Conservation (phyloP, 2,329 filamentous ascomycete genomes). For the Lecanicillium sp. region DNA sequence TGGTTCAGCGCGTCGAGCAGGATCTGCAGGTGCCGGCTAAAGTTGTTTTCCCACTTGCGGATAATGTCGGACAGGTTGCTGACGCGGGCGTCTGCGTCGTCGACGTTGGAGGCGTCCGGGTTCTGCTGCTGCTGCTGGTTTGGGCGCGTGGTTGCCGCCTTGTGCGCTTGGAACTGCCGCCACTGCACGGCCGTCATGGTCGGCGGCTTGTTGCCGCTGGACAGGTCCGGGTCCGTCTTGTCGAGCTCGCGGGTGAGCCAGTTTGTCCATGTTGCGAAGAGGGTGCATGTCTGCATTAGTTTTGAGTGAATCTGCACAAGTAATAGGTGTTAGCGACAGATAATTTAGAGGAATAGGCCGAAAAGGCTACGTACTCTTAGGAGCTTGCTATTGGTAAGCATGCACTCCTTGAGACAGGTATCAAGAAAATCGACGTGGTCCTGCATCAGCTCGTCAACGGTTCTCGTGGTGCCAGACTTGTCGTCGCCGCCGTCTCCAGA, state of each 20-base stretch:
- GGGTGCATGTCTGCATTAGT: constrained; percentile 88
- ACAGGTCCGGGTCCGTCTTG: constrained; percentile 73
- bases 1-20: constrained; percentile 92
- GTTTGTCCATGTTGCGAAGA: constrained; percentile 86
- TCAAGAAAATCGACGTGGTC: constrained; percentile 98
- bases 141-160: constrained; percentile 30
- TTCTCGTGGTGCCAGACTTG: constrained; percentile 44
- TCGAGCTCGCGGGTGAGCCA: constrained; percentile 80
- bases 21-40: constrained; percentile 86
- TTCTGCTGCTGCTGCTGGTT: constrained; percentile 10
- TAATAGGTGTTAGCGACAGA: not conserved
- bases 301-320: constrained; percentile 80
- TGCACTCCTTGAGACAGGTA: constrained; percentile 96
- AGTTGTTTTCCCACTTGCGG: constrained; percentile 87
- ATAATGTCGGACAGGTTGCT: constrained; percentile 80
- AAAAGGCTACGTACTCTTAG: constrained; percentile 57
- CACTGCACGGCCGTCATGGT: constrained; percentile 56
- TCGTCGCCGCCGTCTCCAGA: constrained; percentile 20
- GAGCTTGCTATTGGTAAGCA: constrained; percentile 95
- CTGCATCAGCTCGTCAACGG: constrained; percentile 97
- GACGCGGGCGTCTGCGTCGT: constrained; percentile 44
- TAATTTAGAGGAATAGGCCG: not conserved
- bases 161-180: constrained; percentile 46
- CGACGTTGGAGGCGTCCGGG: constrained; percentile 26
- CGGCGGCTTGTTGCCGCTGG: constrained; percentile 47